These are phyloP conservation scores for Aspergillus texensis DNA, from an alignment of 2,329 filamentous ascomycete genomes.

Conservation along the genomic window DNA sequence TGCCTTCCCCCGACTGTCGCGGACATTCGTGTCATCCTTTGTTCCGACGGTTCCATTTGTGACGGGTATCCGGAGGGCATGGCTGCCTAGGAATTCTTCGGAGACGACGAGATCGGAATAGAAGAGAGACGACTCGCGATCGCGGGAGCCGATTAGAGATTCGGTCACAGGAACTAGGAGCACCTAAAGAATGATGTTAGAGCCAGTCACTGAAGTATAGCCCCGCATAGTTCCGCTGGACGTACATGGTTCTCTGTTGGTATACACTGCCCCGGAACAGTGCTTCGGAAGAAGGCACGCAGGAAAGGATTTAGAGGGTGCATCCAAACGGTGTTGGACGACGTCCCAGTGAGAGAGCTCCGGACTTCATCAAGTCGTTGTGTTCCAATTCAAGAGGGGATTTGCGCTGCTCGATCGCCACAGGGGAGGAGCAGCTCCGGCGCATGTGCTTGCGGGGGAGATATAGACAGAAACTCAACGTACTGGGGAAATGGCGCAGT, in stretches of 20 bases:
- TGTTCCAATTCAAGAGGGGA: slow-evolving; percentile 25
- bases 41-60: slow-evolving; percentile 49
- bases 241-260: slow-evolving; percentile 82
- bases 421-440: slow-evolving; percentile 35
- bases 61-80: slow-evolving; percentile 83
- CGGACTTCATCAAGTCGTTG: slow-evolving; percentile 43
- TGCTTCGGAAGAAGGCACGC: slow-evolving; percentile 97
- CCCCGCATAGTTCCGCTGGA: slow-evolving; percentile 9
- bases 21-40: slow-evolving; percentile 66
- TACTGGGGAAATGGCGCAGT: neutral
- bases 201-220: slow-evolving; percentile 8
- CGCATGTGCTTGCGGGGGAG: slow-evolving; percentile 28
- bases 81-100: slow-evolving; percentile 94
- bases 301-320: slow-evolving; percentile 99
- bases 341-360: slow-evolving; percentile 37
- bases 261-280: slow-evolving; percentile 85
- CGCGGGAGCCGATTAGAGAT: slow-evolving; percentile 82
- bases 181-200: slow-evolving; percentile 54
- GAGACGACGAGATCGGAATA: slow-evolving; percentile 81
- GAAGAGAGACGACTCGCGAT: slow-evolving; percentile 77
- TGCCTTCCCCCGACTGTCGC: slow-evolving; percentile 88
- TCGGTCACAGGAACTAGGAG: slow-evolving; percentile 93
- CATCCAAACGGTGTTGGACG: slow-evolving; percentile 68
- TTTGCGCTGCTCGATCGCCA: slow-evolving; percentile 31
- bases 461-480: slow-evolving; percentile 4